Percentiles rank a stretch among this genome's conserved stretches.
These are phyloP conservation scores for Apiospora koreana DNA, from an alignment of 2,329 filamentous ascomycete genomes.

Conservation along the genomic window DNA sequence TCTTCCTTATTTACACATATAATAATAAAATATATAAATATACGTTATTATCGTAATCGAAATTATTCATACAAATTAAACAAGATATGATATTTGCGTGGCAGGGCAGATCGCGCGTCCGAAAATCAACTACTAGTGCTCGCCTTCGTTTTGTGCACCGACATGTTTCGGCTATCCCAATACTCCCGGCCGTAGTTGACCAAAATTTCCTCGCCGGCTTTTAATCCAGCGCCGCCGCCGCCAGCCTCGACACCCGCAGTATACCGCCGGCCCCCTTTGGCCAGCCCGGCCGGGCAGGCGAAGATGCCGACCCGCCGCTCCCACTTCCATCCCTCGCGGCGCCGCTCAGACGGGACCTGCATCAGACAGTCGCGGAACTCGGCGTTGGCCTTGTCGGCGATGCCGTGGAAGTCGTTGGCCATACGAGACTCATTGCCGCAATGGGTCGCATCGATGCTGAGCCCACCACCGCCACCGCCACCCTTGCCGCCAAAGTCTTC, in stretches of 20 bases:
- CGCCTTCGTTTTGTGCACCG: neutral
- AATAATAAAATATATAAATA: too few species aligned
- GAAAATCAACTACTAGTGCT: too few species aligned
- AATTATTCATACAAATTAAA: too few species aligned
- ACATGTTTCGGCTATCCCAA: slow-evolving; percentile 5
- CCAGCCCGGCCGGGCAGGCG: neutral
- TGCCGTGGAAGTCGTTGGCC: neutral
- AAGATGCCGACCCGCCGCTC: slow-evolving; percentile 9
- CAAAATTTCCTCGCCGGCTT: neutral
- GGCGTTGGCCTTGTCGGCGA: neutral
- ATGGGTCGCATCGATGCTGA: neutral
- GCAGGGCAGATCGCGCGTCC: too few species aligned
- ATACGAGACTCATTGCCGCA: neutral
- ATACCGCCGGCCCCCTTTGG: neutral
- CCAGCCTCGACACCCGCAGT: neutral
- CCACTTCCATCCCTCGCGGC: slow-evolving; percentile 4
- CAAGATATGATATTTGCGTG: too few species aligned
- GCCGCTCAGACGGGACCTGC: neutral
- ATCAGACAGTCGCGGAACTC: slow-evolving; percentile 9
- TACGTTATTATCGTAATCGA: too few species aligned
- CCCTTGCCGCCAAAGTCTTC: neutral
- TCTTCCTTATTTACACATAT: too few species aligned
- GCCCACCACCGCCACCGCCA: neutral
- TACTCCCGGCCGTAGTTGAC: slow-evolving; percentile 8
- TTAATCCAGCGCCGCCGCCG: neutral